Percentiles rank a stretch among this genome's conserved stretches.
These are phyloP conservation scores for Oryza meyeriana DNA, from an alignment of 176 grass and related monocot species.

Conservation along the genomic window DNA sequence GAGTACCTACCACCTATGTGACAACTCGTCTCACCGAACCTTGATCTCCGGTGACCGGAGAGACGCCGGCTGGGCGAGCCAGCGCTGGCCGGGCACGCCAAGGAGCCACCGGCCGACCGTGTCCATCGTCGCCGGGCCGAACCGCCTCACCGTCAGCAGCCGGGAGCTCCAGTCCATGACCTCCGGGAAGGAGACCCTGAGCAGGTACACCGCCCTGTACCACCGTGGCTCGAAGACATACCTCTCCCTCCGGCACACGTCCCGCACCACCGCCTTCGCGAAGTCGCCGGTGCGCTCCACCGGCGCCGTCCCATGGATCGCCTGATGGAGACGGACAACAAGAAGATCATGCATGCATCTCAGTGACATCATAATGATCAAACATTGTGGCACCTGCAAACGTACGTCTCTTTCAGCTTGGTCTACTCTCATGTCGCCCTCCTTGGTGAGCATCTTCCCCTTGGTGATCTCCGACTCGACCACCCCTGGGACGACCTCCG, in stretches of 20 bases:
- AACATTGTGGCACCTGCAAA: too few relatives aligned
- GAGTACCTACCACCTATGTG: too few relatives aligned
- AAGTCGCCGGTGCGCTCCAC: constrained; percentile 27
- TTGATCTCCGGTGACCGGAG: constrained; percentile 47
- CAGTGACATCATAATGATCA: too few relatives aligned
- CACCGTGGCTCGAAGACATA: constrained; percentile 57
- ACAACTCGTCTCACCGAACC: constrained; percentile 23
- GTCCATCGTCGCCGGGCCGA: constrained; percentile 5
- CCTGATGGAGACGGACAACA: constrained; percentile 10
- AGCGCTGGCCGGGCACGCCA: constrained; percentile 35
- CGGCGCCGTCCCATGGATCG: constrained; percentile 37
- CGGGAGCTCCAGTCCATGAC: constrained; percentile 36
- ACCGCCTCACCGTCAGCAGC: constrained; percentile 34
- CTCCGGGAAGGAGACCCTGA: constrained; percentile 52
- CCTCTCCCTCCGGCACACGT: constrained; percentile 41
- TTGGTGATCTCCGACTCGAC: constrained; percentile 69
- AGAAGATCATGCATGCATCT: too few relatives aligned
- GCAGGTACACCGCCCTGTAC: constrained; percentile 46
- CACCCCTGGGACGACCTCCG: constrained; percentile 44
- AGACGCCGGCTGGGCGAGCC: constrained; percentile 31
- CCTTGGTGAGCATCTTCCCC: constrained; percentile 55
- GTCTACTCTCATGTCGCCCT: constrained; percentile 52
- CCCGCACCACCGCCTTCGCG: constrained; percentile 34
- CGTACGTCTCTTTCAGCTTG: constrained; percentile 54
- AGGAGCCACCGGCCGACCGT: constrained; percentile 42